These are phyloP conservation scores for Rhododendron vialii DNA, from an alignment of 148 eudicot species.

Conservation along the genomic window DNA sequence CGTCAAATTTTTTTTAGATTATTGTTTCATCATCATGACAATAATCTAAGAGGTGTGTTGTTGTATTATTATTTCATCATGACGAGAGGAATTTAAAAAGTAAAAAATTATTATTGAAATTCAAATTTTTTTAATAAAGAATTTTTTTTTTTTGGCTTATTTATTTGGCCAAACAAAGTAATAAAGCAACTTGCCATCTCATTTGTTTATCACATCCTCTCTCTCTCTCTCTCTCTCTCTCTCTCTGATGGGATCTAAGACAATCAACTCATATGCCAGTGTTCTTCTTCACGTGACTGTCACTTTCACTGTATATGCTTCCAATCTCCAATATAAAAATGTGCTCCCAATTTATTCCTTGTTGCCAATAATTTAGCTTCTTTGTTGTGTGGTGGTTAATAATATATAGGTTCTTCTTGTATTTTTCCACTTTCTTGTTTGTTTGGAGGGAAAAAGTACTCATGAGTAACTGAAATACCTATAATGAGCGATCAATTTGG, in stretches of 20 bases:
- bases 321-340: background rate
- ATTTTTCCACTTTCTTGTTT: background rate
- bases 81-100: no score
- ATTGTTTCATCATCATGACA: no score
- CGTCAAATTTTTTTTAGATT: no score
- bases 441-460: background rate
- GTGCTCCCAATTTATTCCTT: background rate
- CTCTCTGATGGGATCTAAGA: background rate
- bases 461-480: slow-evolving; percentile 5
- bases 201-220: background rate
- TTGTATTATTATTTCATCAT: no score
- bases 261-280: background rate
- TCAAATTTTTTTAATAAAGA: no score
- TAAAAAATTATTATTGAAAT: no score
- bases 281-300: slow-evolving; percentile 7
- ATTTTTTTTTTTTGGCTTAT: background rate
- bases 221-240: background rate
- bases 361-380: background rate
- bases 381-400: background rate
- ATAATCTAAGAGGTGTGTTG: no score
- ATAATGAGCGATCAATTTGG: background rate
- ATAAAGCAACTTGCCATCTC: background rate
- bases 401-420: background rate
- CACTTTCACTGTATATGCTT: slow-evolving; percentile 1
- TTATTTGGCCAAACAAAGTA: background rate